A percentile compares a stretch with the other conserved stretches of the same genome.
These are phyloP conservation scores for Verticillium zaregamsianum DNA, from an alignment of 2,329 filamentous ascomycete species.

Conservation along the genomic window DNA sequence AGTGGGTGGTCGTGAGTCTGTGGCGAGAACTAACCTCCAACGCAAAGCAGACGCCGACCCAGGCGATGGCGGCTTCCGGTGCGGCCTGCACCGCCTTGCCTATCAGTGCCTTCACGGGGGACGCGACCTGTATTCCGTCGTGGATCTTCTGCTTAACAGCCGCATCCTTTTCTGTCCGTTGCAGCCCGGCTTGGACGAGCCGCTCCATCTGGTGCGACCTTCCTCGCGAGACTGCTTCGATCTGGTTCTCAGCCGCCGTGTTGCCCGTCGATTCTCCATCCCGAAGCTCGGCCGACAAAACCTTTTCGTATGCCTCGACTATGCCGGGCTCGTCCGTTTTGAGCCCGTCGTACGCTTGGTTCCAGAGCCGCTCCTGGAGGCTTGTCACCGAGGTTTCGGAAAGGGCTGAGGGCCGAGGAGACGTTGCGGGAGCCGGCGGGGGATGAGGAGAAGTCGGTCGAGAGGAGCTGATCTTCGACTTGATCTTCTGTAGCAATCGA, in stretches of 20 bases:
- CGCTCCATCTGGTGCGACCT: slow-evolving; percentile 22
- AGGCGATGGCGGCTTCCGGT: slow-evolving; percentile 30
- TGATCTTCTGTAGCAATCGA: too few relatives aligned
- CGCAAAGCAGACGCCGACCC: slow-evolving; percentile 23
- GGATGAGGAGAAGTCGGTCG: too few relatives aligned
- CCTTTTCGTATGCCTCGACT: slow-evolving; percentile 16
- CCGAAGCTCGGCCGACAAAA: slow-evolving; percentile 11
- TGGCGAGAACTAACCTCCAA: background rate
- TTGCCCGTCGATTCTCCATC: background rate
- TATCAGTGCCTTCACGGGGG: slow-evolving; percentile 19
- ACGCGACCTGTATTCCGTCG: slow-evolving; percentile 16
- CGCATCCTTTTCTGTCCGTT: slow-evolving; percentile 19
- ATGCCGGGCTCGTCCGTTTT: slow-evolving; percentile 9
- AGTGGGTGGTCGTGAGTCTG: background rate
- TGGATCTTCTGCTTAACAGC: slow-evolving; percentile 19
- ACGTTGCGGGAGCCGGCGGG: too few relatives aligned
- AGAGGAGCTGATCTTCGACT: too few relatives aligned
- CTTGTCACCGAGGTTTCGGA: background rate
- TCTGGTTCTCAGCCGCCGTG: background rate
- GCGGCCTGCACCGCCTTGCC: slow-evolving; percentile 19
- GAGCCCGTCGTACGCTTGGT: slow-evolving; percentile 15
- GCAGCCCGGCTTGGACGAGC: slow-evolving; percentile 21
- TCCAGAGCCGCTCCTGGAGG: slow-evolving; percentile 14
- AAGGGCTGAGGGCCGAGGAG: too few relatives aligned
- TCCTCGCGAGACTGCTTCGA: background rate